Percentiles rank a stretch among this genome's conserved stretches.
Evolutionary conservation across 2,329 filamentous ascomycete genomes (phyloP).

Genomic region (Talaromyces marneffei): DNA sequence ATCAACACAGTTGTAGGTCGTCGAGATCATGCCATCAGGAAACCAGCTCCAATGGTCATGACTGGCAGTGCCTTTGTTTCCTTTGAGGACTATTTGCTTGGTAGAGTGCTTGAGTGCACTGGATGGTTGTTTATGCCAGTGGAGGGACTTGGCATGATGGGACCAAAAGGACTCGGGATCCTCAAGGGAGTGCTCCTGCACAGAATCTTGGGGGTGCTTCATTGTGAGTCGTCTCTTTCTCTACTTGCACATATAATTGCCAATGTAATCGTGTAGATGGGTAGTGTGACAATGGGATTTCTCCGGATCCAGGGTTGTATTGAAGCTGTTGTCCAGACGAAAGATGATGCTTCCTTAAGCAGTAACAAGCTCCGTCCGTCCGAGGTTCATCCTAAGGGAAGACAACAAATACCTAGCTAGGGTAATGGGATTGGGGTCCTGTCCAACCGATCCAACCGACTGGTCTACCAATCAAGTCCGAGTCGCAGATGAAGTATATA

Average conservation of each 20-base stretch:
- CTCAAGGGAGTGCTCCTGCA: constrained; percentile 55
- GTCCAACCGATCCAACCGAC: not conserved
- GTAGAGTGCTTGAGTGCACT: constrained; percentile 54
- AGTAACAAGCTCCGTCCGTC: not conserved
- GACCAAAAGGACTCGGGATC: constrained; percentile 70
- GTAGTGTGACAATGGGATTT: not conserved
- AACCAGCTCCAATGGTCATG: constrained; percentile 89
- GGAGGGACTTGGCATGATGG: constrained; percentile 64
- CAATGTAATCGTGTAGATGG: not conserved
- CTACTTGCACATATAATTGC: not conserved
- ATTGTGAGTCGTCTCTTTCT: not conserved
- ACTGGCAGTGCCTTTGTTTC: constrained; percentile 49
- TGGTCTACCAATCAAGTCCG: no score
- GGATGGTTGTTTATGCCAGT: constrained; percentile 74
- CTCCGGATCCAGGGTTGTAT: not conserved
- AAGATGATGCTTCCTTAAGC: not conserved
- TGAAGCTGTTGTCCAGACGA: not conserved
- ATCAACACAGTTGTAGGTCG: constrained; percentile 86
- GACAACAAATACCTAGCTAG: no score
- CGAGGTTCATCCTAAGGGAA: not conserved
- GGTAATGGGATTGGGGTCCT: no score
- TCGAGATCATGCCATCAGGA: constrained; percentile 79
- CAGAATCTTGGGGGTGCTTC: constrained; percentile 43
- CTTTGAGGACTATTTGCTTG: constrained; percentile 45
- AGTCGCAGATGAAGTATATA: not conserved